Evolutionary conservation across 257 asterid species (phyloP).

Genomic region (Nicotiana benthamiana): DNA sequence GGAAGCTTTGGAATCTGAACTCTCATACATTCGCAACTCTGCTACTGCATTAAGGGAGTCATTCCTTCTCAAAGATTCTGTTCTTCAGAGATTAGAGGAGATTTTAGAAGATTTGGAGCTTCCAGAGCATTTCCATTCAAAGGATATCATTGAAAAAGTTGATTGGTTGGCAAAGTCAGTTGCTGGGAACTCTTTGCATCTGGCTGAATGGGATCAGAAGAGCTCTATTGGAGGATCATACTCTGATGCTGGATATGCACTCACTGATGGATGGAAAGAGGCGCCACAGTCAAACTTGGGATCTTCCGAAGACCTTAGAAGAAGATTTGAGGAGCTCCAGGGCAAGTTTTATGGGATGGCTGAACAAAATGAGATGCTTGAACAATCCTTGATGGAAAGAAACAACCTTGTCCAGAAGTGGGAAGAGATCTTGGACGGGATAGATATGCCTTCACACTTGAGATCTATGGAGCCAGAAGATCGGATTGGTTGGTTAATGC

Average conservation of each 20-base stretch:
- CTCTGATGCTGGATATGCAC: slow-evolving; percentile 55
- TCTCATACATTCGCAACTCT: slow-evolving; percentile 93
- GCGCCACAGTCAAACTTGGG: slow-evolving; percentile 40
- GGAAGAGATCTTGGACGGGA: slow-evolving; percentile 70
- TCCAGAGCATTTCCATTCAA: slow-evolving; percentile 82
- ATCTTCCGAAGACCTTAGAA: slow-evolving; percentile 53
- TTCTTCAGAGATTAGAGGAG: slow-evolving; percentile 94
- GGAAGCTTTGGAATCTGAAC: slow-evolving; percentile 98
- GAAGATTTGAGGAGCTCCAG: slow-evolving; percentile 78
- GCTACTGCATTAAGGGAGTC: slow-evolving; percentile 94
- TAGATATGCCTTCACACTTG: slow-evolving; percentile 74
- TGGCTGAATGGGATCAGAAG: slow-evolving; percentile 63
- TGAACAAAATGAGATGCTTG: slow-evolving; percentile 98
- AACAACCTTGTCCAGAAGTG: slow-evolving; percentile 82
- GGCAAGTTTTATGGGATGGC: slow-evolving; percentile 85
- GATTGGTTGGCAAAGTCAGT: slow-evolving; percentile 86
- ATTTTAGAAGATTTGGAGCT: slow-evolving; percentile 90
- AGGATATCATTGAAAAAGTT: slow-evolving; percentile 77
- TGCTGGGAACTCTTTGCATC: slow-evolving; percentile 43
- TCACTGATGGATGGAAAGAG: slow-evolving; percentile 58
- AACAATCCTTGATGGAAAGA: slow-evolving; percentile 87
- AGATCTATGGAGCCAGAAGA: slow-evolving; percentile 80
- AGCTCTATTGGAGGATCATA: slow-evolving; percentile 48
- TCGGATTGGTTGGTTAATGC: slow-evolving; percentile 73
- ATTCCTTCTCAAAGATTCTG: slow-evolving; percentile 93